These are phyloP conservation scores for Mucor velutinosus DNA, from an alignment of 371 early-diverging fungal genomes.

Conservation along the genomic window DNA sequence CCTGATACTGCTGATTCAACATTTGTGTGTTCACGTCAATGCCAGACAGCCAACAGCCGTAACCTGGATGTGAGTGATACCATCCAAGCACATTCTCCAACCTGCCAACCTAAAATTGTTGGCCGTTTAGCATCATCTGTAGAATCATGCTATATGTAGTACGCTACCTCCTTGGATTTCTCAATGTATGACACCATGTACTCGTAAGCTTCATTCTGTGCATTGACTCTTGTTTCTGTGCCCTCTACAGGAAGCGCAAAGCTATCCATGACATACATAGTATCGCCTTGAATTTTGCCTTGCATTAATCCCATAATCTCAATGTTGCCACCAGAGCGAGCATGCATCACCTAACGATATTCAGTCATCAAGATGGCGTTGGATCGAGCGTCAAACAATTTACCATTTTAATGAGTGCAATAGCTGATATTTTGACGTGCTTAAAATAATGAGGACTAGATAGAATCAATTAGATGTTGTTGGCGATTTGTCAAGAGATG, in stretches of 20 bases:
- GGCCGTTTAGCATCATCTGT: too few relatives aligned
- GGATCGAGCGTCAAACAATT: not conserved
- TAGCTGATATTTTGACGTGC: constrained; percentile 90
- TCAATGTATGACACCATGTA: constrained; percentile 95
- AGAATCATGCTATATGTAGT: not conserved
- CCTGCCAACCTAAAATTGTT: constrained; percentile 73
- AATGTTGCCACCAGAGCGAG: constrained; percentile 93
- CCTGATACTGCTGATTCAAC: constrained; percentile 93
- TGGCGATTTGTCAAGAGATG: not conserved
- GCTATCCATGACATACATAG: constrained; percentile 94
- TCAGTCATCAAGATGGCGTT: not conserved
- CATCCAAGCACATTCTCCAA: constrained; percentile 95
- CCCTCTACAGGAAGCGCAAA: constrained; percentile 98
- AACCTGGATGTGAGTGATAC: constrained; percentile 99
- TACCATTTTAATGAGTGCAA: constrained; percentile 97
- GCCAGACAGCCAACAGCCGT: constrained; percentile 98
- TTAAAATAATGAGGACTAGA: constrained; percentile 88
- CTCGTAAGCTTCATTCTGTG: constrained; percentile 92
- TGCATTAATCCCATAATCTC: constrained; percentile 99
- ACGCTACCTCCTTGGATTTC: constrained; percentile 73
- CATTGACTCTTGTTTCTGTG: constrained; percentile 98
- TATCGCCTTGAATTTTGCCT: constrained; percentile 88
- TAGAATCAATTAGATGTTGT: not conserved
- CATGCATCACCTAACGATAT: constrained; percentile 82
- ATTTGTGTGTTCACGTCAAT: constrained; percentile 97